phyloP scores from a whole-genome alignment of 2,329 filamentous ascomycete species.

The Geosmithia morbida region DNA sequence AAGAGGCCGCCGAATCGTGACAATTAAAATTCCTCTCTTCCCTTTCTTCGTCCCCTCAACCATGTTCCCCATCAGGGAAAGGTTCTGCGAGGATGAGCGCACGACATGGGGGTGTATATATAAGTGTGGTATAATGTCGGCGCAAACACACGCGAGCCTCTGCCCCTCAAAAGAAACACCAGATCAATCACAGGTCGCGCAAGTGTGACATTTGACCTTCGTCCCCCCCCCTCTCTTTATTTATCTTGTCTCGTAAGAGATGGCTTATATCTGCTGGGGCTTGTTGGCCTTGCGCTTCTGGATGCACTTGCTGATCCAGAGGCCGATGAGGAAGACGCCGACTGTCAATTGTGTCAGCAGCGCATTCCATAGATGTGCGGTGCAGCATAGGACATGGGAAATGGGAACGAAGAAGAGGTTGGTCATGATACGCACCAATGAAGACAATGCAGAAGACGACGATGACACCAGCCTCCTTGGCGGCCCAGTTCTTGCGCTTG shows the following conservation, averaged over 20 bases:
- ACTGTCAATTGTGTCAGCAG: slow-evolving; percentile 13
- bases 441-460: slow-evolving; percentile 28
- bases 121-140: too few species aligned
- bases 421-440: slow-evolving; percentile 16
- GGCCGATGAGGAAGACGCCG: slow-evolving; percentile 13
- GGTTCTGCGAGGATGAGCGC: too few species aligned
- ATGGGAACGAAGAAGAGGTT: neutral
- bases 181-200: neutral
- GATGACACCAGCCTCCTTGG: slow-evolving; percentile 22
- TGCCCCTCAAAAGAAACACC: neutral
- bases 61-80: too few species aligned
- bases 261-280: slow-evolving; percentile 8
- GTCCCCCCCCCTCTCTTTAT: neutral
- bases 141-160: neutral
- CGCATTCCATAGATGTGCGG: too few species aligned
- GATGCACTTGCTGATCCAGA: slow-evolving; percentile 17
- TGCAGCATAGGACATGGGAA: neutral
- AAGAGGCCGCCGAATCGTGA: too few species aligned
- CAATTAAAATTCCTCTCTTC: too few species aligned
- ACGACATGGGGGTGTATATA: too few species aligned
- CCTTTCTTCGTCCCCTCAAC: too few species aligned
- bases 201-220: neutral
- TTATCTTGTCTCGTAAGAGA: neutral
- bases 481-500: slow-evolving; percentile 26
- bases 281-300: slow-evolving; percentile 18